Evolutionary conservation across 108 stramenopile species (phyloP), one percentile per base, ranked within the genome.

Genomic region (Cyclotella sp.): DNA sequence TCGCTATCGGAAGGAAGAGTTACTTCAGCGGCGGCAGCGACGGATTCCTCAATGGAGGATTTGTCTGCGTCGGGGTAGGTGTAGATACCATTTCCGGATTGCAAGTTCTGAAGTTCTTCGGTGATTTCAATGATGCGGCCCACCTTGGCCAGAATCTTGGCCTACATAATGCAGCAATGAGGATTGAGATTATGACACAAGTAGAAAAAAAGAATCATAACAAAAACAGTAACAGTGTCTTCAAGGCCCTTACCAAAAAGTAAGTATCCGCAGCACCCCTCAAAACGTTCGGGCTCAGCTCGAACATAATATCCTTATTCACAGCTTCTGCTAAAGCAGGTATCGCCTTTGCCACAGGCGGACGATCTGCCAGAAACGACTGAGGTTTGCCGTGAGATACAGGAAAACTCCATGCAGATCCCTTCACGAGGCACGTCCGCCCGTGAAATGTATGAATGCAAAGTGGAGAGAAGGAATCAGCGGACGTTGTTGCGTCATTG

Each of bases 211-310:
- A n/a, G n/a, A n/a, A n/a, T n/a, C n/a, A 19, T 27, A 11, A 49
- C 27, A 68, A 51, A 52, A 68, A 9, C 49, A 39, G 0, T 28
- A 30, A 21, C 26, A 27, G 9, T 2, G 24, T 58, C 55, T 3
- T 3, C 10, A 14, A 14, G 22, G 5, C 26, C 46, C 71, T 60
- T 51, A 72, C 97, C 12, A 90, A 86, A 78, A 98, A 98, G 81
- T 98, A 98, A 0, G 98, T 98, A 62, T 97, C 98, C 8, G 97
- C 96, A 47, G 93, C 96, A 61, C 98, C 98, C 39, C 85, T 59
- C 73, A 85, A 54, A 59, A 92, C 94, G 76, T 94, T 95, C 11
- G 57, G 73, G 10, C 93, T 93, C 13, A 97, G 40, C 18, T 79
- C 42, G 70, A 84, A 97, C 18, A 75, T 63, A 11, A 90, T 82